Percentiles rank a stretch among this genome's conserved stretches.
These are phyloP conservation scores for Stachybotrys chlorohalonatus DNA, from an alignment of 2,329 filamentous ascomycete genomes.

Conservation along the genomic window DNA sequence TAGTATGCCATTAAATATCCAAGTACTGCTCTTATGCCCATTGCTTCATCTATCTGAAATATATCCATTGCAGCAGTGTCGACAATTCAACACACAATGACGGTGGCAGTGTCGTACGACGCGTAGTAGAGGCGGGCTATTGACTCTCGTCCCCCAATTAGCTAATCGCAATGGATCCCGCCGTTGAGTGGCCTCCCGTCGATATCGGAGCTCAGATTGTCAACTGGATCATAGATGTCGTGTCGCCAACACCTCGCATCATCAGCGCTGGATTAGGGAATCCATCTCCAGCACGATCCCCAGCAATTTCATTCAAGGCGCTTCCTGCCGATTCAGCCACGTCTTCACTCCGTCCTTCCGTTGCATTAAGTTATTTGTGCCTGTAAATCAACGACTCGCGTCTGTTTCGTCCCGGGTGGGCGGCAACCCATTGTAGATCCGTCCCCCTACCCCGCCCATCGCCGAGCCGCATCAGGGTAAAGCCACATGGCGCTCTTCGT, in stretches of 20 bases:
- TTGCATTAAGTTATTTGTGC: not conserved
- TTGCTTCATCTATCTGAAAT: too few species aligned
- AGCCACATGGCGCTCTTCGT: not conserved
- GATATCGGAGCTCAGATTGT: not conserved
- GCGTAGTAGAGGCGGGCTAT: too few species aligned
- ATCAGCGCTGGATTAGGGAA: not conserved
- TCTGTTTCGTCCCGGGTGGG: not conserved
- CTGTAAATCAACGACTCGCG: not conserved
- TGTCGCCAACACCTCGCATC: not conserved
- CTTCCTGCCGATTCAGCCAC: not conserved
- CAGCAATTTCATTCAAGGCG: not conserved
- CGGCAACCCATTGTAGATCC: not conserved
- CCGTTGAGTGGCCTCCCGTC: not conserved
- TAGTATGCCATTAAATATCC: too few species aligned
- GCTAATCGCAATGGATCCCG: not conserved
- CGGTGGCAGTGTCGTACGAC: too few species aligned
- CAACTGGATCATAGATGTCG: not conserved
- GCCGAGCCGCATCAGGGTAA: not conserved
- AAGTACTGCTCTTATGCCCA: too few species aligned
- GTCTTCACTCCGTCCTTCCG: not conserved
- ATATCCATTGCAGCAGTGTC: too few species aligned
- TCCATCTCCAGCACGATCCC: not conserved
- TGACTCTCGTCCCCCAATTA: not conserved
- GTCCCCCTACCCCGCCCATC: not conserved
- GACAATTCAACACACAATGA: too few species aligned